Evolutionary conservation across 345 rosid species (phyloP).

Genomic region (Turnera subulata): DNA sequence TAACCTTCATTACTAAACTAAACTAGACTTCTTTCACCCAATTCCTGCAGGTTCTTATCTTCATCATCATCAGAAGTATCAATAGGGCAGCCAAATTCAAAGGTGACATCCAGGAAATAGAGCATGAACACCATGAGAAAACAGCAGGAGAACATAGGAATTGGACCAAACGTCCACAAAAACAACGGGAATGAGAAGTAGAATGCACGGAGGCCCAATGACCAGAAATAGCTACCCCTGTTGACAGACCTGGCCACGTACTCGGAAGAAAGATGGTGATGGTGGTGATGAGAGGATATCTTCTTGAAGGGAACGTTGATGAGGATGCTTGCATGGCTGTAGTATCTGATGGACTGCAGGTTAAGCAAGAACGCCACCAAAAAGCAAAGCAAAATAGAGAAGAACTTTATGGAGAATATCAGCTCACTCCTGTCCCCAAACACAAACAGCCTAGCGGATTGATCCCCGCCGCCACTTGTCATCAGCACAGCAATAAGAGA

Average conservation of each 20-base stretch:
- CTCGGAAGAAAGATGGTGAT: constrained; percentile 40
- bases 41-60: not conserved
- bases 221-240: constrained; percentile 87
- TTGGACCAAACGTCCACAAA: constrained; percentile 88
- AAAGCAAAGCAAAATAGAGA: constrained; percentile 61
- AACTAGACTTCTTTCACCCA: not conserved
- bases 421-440: constrained; percentile 55
- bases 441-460: constrained; percentile 32
- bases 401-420: constrained; percentile 60
- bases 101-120: constrained; percentile 58
- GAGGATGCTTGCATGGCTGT: constrained; percentile 84
- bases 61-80: not conserved
- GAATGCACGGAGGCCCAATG: constrained; percentile 77
- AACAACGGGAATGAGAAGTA: constrained; percentile 84
- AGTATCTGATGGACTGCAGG: constrained; percentile 76
- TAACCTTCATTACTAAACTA: not conserved
- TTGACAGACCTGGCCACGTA: constrained; percentile 68
- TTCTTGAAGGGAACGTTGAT: constrained; percentile 73
- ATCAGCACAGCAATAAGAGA: constrained; percentile 69
- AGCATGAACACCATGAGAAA: constrained; percentile 51
- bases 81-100: constrained; percentile 21
- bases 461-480: constrained; percentile 27
- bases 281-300: constrained; percentile 25
- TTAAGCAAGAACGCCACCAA: constrained; percentile 63
- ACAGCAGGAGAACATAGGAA: constrained; percentile 67